Percentiles rank a stretch among this genome's conserved stretches.
Evolutionary conservation across 2,329 filamentous ascomycete species (phyloP).

Genomic region (Claviceps sp.): DNA sequence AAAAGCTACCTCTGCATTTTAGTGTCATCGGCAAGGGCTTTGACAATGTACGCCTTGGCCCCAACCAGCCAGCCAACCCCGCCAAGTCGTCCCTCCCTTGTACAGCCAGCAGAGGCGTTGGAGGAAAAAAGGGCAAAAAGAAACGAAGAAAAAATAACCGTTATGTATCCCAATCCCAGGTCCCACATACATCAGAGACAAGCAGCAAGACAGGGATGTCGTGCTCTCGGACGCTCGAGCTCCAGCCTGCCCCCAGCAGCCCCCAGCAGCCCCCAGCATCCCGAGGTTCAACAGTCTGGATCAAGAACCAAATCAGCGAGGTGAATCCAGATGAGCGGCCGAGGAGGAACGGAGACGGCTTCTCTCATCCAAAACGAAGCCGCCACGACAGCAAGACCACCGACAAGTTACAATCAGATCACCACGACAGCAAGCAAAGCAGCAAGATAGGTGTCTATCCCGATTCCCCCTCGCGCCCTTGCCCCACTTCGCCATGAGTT

Average conservation of each 20-base stretch:
- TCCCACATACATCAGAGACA: not conserved
- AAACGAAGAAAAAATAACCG: not conserved
- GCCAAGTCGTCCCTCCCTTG: not conserved
- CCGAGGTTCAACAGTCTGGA: not conserved
- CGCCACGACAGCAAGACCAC: not conserved
- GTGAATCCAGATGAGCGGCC: not conserved
- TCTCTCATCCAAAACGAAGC: not conserved
- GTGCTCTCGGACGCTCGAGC: slow-evolving; percentile 3
- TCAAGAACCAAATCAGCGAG: slow-evolving; percentile 1
- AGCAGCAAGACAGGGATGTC: slow-evolving; percentile 1
- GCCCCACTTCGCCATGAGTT: slow-evolving; percentile 3
- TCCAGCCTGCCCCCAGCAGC: not conserved
- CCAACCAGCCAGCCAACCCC: not conserved
- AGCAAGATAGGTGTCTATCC: not conserved
- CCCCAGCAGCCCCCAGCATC: not conserved
- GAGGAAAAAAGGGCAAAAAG: not conserved
- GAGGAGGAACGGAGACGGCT: not conserved
- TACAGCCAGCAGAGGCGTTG: not conserved
- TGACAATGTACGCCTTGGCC: not conserved
- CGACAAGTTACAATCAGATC: not conserved
- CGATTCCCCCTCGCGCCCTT: not conserved
- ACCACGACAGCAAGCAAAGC: not conserved
- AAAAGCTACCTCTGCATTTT: slow-evolving; percentile 4
- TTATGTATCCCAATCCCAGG: not conserved
- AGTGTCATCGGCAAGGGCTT: slow-evolving; percentile 6